phyloP scores from a whole-genome alignment of 2,329 filamentous ascomycete species.

The Gnomoniopsis smithogilvyi region DNA sequence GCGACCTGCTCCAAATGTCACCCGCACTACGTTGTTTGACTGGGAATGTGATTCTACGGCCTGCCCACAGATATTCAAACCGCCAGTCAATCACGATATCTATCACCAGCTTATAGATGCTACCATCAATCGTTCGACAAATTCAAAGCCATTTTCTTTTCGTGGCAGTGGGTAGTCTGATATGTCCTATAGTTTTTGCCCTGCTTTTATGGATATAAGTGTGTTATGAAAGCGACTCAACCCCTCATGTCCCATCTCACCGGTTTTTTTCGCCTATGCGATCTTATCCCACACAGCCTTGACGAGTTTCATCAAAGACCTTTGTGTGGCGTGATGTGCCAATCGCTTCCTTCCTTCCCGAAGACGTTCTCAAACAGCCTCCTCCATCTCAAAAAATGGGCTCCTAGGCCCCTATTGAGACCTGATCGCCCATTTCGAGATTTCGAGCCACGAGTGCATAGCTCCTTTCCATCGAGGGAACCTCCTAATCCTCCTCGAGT shows the following conservation, averaged over 20 bases:
- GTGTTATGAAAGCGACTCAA: slow-evolving; percentile 1
- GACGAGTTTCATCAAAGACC: neutral
- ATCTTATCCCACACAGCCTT: neutral
- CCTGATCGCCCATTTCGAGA: neutral
- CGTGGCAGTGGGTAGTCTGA: neutral
- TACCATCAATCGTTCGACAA: too few species aligned
- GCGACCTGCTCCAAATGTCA: too few species aligned
- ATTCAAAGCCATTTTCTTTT: too few species aligned
- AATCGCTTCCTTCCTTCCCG: neutral
- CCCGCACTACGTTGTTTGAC: too few species aligned
- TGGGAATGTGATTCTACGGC: too few species aligned
- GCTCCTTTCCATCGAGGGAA: neutral
- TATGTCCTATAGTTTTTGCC: neutral
- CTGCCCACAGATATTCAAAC: too few species aligned
- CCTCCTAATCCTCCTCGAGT: slow-evolving; percentile 47
- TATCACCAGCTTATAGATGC: too few species aligned
- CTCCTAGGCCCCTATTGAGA: neutral
- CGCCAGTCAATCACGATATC: too few species aligned
- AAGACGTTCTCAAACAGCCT: too few species aligned
- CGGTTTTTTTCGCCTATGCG: neutral
- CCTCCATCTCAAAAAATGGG: neutral
- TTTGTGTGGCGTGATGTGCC: neutral
- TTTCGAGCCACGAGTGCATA: neutral
- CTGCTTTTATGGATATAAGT: neutral
- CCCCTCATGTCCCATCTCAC: neutral